Evolutionary conservation across 805 yeast genomes (phyloP), one percentile per base, ranked within the genome.

Genomic region (Lipomyces orientalis): DNA sequence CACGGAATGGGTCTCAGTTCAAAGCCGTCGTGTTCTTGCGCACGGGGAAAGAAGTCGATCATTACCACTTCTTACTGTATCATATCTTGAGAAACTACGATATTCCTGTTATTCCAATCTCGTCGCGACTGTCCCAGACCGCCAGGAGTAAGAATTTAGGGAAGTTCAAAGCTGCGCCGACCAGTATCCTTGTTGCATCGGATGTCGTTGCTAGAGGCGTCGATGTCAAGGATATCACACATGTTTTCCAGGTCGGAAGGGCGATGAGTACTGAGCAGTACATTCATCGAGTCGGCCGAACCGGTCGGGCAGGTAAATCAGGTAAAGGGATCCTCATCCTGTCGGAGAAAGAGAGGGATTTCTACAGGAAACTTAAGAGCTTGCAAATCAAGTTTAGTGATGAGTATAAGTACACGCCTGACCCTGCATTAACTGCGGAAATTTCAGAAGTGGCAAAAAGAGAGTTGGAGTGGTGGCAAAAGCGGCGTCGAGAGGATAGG

Each of bases 171-270:
- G 76, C 75, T 64, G 73, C 82, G 16, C 74, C 76, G 33, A 69
- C 78, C 35, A 90, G 91, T 64, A 76, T 93, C 57, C 82, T 94
- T 65, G 86, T 94, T 64, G 88, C 94, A 64, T 90, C 97, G 6
- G 97, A 93, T 79, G 98, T 94, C 67, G 96, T 93, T 69, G 97
- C 98, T 14, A 87, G 98, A 80, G 98, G 98, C 73, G 88, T 94
- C 89, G 98, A 94, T 81, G 91, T 94, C 84, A 95, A 93, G 65
- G 86, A 87, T 73, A 96, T 94, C 35, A 80, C 92, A 33, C 91
- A 91, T 76, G 98, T 94, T 62, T 81, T 90, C 73, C 98, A 94
- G 81, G 78, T 91, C 64, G 90, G 94, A 72, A 84, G 88, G n/a
- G 91, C 95, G 68, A 79, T 83, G 58, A 91, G 88, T 66, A 79